Percentiles rank a stretch among this genome's conserved stretches.
phyloP scores from a whole-genome alignment of 768 basidiomycete genomes.

The Pisolithus tinctorius region DNA sequence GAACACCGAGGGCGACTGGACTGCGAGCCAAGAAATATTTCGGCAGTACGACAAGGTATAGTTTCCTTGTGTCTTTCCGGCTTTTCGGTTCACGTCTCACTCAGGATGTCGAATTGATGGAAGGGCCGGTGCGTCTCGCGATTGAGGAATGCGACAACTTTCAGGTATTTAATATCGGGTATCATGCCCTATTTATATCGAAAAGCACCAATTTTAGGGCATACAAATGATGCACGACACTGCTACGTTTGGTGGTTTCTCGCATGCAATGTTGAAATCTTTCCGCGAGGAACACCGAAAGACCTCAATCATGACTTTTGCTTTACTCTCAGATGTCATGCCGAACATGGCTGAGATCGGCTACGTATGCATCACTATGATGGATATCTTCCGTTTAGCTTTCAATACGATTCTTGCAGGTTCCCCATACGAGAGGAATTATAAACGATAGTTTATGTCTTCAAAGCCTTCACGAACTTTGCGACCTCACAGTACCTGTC shows the following conservation, averaged over 20 bases:
- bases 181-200: background rate
- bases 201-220: conserved; percentile 39
- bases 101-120: conserved; percentile 62
- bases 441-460: conserved; percentile 62
- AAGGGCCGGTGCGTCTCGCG: conserved; percentile 56
- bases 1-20: conserved; percentile 50
- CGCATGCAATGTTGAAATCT: conserved; percentile 46
- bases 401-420: conserved; percentile 19
- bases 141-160: conserved; percentile 72
- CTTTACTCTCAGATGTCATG: conserved; percentile 45
- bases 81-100: background rate
- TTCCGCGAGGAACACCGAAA: conserved; percentile 68
- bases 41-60: conserved; percentile 48
- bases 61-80: background rate
- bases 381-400: background rate
- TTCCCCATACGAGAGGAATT: conserved; percentile 32
- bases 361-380: conserved; percentile 35
- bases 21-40: conserved; percentile 44
- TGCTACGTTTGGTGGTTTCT: conserved; percentile 60
- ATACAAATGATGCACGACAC: conserved; percentile 62
- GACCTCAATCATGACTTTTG: conserved; percentile 49
- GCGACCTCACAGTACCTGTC: conserved; percentile 46
- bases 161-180: conserved; percentile 40
- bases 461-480: conserved; percentile 41
- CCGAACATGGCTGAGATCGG: conserved; percentile 29